Percentiles rank a stretch among this genome's conserved stretches.
Conservation (phyloP, 2,329 filamentous ascomycete genomes). For the Chaetomiaceae sp. region DNA sequence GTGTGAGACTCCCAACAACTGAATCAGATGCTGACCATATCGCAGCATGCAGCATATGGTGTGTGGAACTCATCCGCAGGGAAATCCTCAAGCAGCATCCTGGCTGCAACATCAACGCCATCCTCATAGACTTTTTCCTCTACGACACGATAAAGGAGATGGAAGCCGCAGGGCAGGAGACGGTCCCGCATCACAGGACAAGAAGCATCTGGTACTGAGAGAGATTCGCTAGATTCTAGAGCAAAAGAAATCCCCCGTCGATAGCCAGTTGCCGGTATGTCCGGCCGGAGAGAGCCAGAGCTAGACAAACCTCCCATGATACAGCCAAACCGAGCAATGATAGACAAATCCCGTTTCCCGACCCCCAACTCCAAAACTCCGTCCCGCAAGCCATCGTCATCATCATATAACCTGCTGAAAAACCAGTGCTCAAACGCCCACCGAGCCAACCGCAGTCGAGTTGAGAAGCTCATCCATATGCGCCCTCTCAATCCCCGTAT, state of each 20-base stretch:
- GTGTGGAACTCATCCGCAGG: constrained; percentile 78
- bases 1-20: constrained; percentile 12
- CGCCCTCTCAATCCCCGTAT: constrained; percentile 56
- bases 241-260: not conserved
- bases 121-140: constrained; percentile 94
- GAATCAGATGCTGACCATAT: not conserved
- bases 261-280: not conserved
- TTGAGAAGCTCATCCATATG: constrained; percentile 67
- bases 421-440: not conserved
- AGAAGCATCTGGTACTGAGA: constrained; percentile 88
- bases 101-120: constrained; percentile 71
- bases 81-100: constrained; percentile 75
- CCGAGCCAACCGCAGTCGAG: constrained; percentile 39
- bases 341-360: not conserved
- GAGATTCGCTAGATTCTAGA: not conserved
- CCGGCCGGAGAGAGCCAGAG: not conserved
- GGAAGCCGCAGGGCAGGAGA: constrained; percentile 59
- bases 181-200: constrained; percentile 79
- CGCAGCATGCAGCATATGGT: constrained; percentile 90
- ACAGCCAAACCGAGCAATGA: not conserved
- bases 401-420: not conserved
- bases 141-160: constrained; percentile 91
- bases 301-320: not conserved
- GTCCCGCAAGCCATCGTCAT: not conserved
- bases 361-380: constrained; percentile 12